Conservation (phyloP, 176 grass and related monocot species). For the Bonia amplexicaulis region DNA sequence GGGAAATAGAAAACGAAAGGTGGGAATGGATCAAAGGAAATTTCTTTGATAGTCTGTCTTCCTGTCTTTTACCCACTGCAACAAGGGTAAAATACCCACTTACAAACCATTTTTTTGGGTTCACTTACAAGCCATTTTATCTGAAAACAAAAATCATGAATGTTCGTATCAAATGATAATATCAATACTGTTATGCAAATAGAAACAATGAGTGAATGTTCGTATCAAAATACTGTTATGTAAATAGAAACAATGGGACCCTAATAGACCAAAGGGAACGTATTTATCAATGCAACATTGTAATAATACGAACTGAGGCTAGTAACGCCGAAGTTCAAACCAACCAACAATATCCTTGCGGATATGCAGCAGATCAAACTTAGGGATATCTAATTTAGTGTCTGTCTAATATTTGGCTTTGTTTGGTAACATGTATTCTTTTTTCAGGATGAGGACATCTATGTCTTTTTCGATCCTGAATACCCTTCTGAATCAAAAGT, state of each 20-base stretch:
- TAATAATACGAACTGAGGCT: not conserved
- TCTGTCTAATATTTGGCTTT: not conserved
- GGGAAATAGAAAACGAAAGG: not conserved
- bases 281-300: not conserved
- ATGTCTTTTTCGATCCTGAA: conserved; percentile 96
- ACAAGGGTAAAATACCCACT: not conserved
- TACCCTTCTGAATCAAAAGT: conserved; percentile 77
- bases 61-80: not conserved
- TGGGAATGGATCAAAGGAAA: not conserved
- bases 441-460: conserved; percentile 96
- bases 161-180: too few species aligned
- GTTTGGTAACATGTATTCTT: not conserved
- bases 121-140: not conserved
- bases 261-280: not conserved
- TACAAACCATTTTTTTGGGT: not conserved
- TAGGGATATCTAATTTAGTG: not conserved
- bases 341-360: not conserved
- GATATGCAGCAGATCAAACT: not conserved
- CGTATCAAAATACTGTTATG: not conserved
- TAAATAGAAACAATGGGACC: not conserved
- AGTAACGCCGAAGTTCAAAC: not conserved
- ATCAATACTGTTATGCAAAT: not conserved
- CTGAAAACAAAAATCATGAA: not conserved
- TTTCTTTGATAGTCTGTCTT: not conserved
- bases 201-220: not conserved